These are phyloP conservation scores for Lactifluus piperatus DNA, from an alignment of 768 basidiomycete species.

Conservation along the genomic window DNA sequence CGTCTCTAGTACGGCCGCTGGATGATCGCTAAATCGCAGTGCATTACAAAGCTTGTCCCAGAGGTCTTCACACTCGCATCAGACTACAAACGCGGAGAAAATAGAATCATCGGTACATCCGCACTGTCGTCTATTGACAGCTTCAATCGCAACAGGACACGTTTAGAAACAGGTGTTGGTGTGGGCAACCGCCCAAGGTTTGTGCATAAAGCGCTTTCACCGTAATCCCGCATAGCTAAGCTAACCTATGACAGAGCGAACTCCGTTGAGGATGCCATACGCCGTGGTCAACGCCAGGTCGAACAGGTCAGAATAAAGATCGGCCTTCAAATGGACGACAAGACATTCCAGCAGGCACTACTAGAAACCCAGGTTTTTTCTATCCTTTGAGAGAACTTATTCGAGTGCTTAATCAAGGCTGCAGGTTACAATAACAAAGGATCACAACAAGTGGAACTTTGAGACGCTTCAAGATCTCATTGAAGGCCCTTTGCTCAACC, in stretches of 20 bases:
- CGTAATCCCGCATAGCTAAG: neutral
- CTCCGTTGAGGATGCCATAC: slow-evolving; percentile 77
- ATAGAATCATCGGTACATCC: slow-evolving; percentile 75
- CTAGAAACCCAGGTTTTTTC: slow-evolving; percentile 72
- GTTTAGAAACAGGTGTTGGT: slow-evolving; percentile 41
- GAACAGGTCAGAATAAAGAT: slow-evolving; percentile 85
- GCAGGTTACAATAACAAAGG: slow-evolving; percentile 83
- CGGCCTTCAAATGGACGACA: slow-evolving; percentile 94
- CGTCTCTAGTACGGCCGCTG: neutral
- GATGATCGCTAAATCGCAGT: neutral
- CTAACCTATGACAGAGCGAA: slow-evolving; percentile 46
- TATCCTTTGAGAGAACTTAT: neutral
- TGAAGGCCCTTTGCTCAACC: slow-evolving; percentile 87
- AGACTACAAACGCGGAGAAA: slow-evolving; percentile 66
- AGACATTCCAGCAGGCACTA: slow-evolving; percentile 74
- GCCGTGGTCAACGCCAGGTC: slow-evolving; percentile 82
- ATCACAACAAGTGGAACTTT: slow-evolving; percentile 88
- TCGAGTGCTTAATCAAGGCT: neutral
- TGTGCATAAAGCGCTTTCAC: neutral
- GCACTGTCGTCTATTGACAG: slow-evolving; percentile 86
- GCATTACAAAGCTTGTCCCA: slow-evolving; percentile 57
- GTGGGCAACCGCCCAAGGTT: slow-evolving; percentile 59
- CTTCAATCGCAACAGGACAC: slow-evolving; percentile 80
- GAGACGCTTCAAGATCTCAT: slow-evolving; percentile 82
- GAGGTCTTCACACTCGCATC: slow-evolving; percentile 78